Base-by-base conservation (phyloP, 768 basidiomycete species). In the Cyclocybe cylindracea region DNA sequence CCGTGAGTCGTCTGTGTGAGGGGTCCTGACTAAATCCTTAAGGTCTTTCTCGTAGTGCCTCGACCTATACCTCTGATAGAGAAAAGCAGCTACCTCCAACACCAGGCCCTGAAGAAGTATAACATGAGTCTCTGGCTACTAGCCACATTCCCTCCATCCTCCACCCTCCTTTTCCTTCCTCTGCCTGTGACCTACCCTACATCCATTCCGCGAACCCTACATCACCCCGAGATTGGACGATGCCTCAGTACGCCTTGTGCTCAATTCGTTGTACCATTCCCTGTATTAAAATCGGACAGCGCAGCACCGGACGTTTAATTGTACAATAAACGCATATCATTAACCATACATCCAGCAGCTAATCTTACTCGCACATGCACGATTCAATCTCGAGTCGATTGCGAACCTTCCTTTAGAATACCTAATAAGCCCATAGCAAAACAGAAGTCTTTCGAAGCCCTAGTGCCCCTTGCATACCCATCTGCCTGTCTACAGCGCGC, bases 51-150 rank as follows among this genome's bases (percentile, higher is more conserved):
- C 24, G 24, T 24, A 24, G 24, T 5, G 24, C 24, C 24, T 24
- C 24, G 24, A 24, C 24, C 24, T 24, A 24, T 24, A 24, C 24
- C 24, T 24, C 24, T 24, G 24, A 24, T 24, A 33, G 46, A 29
- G 53, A 60, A 29, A 60, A 60, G 49, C 53, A 57, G 18, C 19
- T 60, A 7, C 59, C 59, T 7, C 56, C 59, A 11, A 60, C 59
- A 5, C 47, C 13, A 8, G 39, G 24, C 18, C 56, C 56, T 13
- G 48, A 49, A 4, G 50, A 59, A 37, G 54, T 51, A 31, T 29
- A 41, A 36, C 34, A 29, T 18, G 8, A 38, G 24, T 35, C 39
- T 14, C 31, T 29, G n/a, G n/a, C 31, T 2, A n/a, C n/a, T 8
- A 9, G 19, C 10, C 32, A 10, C 19, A 43, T 19, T 24, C 24